Evolutionary conservation across 2,329 filamentous ascomycete genomes (phyloP).

Genomic region (Epichloe scottii): DNA sequence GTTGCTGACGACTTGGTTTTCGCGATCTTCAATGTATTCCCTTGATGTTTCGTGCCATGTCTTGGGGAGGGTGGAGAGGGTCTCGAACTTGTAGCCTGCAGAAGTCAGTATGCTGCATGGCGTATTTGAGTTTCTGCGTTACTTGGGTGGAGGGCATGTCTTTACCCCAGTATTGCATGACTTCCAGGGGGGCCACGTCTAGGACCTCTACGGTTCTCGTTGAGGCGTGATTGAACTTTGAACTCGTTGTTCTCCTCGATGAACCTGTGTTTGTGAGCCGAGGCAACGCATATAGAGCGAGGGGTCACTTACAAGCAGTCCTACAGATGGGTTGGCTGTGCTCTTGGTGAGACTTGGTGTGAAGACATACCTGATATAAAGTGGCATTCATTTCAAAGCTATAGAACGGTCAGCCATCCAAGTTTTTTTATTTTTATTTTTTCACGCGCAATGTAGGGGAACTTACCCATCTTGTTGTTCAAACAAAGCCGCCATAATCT

Average conservation of each 20-base stretch:
- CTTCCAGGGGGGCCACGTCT: conserved; percentile 47
- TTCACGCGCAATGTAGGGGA: neutral
- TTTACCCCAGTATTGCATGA: conserved; percentile 87
- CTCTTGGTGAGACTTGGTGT: conserved; percentile 2
- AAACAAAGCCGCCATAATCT: conserved; percentile 81
- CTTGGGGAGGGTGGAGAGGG: conserved; percentile 60
- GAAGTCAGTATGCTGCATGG: neutral
- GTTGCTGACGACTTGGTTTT: conserved; percentile 66
- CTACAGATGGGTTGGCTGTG: conserved; percentile 19
- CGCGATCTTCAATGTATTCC: conserved; percentile 67
- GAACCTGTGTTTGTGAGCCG: conserved; percentile 42
- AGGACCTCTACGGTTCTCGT: conserved; percentile 31
- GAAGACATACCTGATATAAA: conserved; percentile 60
- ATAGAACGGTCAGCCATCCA: neutral
- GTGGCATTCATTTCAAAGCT: conserved; percentile 91
- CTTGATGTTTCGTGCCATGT: conserved; percentile 63
- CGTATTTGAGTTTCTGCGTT: neutral
- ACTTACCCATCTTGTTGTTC: conserved; percentile 64
- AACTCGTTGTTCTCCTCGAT: conserved; percentile 81
- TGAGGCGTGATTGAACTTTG: conserved; percentile 49
- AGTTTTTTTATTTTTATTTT: neutral
- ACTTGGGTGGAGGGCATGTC: neutral
- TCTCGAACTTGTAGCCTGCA: conserved; percentile 92
- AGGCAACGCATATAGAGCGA: no score
- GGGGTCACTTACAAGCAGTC: conserved; percentile 36